Percentiles rank a stretch among this genome's conserved stretches.
phyloP scores from a whole-genome alignment of 345 rosid species.

The Barbarea vulgaris region DNA sequence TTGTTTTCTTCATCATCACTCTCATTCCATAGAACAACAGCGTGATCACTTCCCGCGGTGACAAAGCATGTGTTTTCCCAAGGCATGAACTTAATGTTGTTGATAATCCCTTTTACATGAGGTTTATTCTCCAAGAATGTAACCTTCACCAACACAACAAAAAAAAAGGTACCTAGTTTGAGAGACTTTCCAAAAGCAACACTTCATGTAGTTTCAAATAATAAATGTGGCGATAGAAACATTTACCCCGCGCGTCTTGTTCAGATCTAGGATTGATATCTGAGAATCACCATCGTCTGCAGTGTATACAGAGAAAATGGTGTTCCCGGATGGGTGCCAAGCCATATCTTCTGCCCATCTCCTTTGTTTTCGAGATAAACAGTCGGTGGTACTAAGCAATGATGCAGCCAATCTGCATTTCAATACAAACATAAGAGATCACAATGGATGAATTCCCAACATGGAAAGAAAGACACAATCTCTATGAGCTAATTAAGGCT shows the following conservation, averaged over 20 bases:
- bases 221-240: conserved; percentile 10
- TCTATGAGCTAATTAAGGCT: conserved; percentile 7
- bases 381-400: conserved; percentile 67
- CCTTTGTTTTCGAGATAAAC: conserved; percentile 63
- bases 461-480: conserved; percentile 22
- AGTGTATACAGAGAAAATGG: conserved; percentile 63
- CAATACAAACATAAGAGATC: neutral
- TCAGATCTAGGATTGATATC: conserved; percentile 72
- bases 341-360: conserved; percentile 97
- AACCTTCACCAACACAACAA: conserved; percentile 49
- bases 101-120: conserved; percentile 83
- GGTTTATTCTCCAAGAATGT: conserved; percentile 77
- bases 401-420: conserved; percentile 72
- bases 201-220: neutral
- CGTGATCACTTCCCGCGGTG: conserved; percentile 93
- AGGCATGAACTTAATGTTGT: conserved; percentile 78
- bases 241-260: conserved; percentile 71
- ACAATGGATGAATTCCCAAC: conserved; percentile 1
- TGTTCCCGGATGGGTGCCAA: conserved; percentile 88
- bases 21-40: conserved; percentile 80
- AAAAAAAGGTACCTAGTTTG: conserved; percentile 23
- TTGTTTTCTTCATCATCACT: conserved; percentile 52
- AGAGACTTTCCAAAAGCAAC: neutral
- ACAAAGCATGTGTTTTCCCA: conserved; percentile 74
- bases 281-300: conserved; percentile 88